phyloP scores from a whole-genome alignment of 148 eudicot species.

The Pouteria glomerata region DNA sequence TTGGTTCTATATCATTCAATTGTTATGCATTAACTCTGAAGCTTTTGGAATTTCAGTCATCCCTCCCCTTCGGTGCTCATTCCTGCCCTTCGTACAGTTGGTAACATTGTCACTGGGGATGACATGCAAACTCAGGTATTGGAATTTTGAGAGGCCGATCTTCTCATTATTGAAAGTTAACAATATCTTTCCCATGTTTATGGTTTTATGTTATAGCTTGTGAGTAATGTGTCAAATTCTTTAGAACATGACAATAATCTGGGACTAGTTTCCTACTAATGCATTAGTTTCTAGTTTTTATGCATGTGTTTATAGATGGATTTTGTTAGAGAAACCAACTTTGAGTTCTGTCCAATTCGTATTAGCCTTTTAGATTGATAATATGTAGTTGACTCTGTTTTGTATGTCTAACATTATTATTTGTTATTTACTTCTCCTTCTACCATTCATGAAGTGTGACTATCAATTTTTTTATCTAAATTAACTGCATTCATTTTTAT shows the following conservation, averaged over 20 bases:
- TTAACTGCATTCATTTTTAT: too few species aligned
- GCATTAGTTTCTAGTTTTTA: background rate
- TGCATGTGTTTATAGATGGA: background rate
- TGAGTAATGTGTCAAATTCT: background rate
- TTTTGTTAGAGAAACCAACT: background rate
- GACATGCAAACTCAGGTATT: slow-evolving; percentile 45
- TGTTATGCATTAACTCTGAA: background rate
- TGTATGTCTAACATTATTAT: background rate
- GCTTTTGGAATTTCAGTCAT: slow-evolving; percentile 22
- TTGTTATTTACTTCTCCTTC: too few species aligned
- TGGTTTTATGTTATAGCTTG: background rate
- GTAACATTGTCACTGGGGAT: slow-evolving; percentile 46
- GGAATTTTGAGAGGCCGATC: too few species aligned
- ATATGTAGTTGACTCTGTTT: background rate
- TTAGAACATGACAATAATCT: background rate
- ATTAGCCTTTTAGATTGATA: background rate
- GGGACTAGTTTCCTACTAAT: background rate
- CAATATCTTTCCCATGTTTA: background rate
- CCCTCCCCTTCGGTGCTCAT: slow-evolving; percentile 43
- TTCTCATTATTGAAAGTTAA: background rate
- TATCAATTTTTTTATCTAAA: too few species aligned
- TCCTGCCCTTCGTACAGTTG: slow-evolving; percentile 52
- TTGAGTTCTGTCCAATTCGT: background rate
- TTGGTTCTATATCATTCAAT: background rate
- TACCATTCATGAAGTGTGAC: too few species aligned